These are phyloP conservation scores for Dryadomyces quercus-mongolicae DNA, from an alignment of 2,329 filamentous ascomycete species.

Conservation along the genomic window DNA sequence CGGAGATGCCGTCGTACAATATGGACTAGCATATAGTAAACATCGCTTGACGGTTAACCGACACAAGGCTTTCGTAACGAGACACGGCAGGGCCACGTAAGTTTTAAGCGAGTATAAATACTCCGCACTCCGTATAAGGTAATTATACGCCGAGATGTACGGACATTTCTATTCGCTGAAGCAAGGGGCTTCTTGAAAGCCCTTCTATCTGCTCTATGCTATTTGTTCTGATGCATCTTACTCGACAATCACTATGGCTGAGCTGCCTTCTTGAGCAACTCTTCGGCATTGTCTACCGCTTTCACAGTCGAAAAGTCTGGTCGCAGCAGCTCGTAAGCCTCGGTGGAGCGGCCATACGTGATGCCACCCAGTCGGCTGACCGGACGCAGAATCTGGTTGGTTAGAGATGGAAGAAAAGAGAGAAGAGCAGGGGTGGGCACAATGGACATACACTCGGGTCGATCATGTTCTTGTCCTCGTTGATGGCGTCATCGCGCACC, in stretches of 20 bases:
- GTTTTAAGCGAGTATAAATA: too few relatives aligned
- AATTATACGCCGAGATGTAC: too few relatives aligned
- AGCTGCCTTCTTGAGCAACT: constrained; percentile 8
- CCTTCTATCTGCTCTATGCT: neutral
- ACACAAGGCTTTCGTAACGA: too few relatives aligned
- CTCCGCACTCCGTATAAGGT: too few relatives aligned
- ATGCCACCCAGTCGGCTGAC: constrained; percentile 76
- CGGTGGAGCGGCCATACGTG: constrained; percentile 60
- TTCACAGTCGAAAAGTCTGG: constrained; percentile 38
- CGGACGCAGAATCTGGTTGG: constrained; percentile 52
- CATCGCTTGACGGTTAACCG: too few relatives aligned
- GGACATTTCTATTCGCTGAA: too few relatives aligned
- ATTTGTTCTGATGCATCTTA: too few relatives aligned
- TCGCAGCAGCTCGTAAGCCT: constrained; percentile 60
- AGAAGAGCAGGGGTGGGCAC: neutral
- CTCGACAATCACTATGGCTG: neutral
- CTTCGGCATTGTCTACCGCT: constrained; percentile 22
- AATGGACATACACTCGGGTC: constrained; percentile 51
- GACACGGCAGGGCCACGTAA: too few relatives aligned
- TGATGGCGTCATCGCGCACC: constrained; percentile 78
- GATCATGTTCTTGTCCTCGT: constrained; percentile 61
- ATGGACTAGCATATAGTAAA: too few relatives aligned
- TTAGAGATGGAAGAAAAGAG: neutral
- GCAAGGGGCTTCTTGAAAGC: too few relatives aligned
- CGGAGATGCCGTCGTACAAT: too few relatives aligned